phyloP scores from a whole-genome alignment of 1,284 basidiomycete species.

The Meira nashicola region DNA sequence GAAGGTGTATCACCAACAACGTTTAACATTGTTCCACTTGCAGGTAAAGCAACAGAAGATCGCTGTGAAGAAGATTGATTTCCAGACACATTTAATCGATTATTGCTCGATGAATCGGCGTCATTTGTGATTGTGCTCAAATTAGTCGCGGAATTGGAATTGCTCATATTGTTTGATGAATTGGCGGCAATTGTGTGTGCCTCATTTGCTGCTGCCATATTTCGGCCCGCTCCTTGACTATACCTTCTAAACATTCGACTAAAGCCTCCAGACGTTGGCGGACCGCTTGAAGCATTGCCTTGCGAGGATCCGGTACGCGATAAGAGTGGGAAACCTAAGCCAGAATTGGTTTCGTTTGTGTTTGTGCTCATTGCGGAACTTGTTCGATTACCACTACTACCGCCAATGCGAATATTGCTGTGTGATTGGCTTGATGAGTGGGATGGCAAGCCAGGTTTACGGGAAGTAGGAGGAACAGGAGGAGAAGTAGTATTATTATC shows the following conservation, averaged over 20 bases:
- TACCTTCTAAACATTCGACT: slow-evolving; percentile 44
- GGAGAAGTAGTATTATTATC: neutral
- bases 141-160: neutral
- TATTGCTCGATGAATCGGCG: slow-evolving; percentile 4
- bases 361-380: neutral
- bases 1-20: slow-evolving; percentile 14
- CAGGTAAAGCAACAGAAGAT: slow-evolving; percentile 12
- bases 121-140: neutral
- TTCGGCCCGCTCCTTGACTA: slow-evolving; percentile 26
- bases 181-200: slow-evolving; percentile 19
- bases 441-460: neutral
- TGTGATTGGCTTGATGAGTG: too few species aligned
- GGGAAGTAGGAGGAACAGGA: neutral
- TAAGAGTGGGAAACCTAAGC: neutral
- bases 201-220: slow-evolving; percentile 13
- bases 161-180: slow-evolving; percentile 16
- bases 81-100: slow-evolving; percentile 7
- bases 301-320: neutral
- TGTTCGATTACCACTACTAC: neutral
- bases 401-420: too few species aligned
- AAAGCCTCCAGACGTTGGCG: slow-evolving; percentile 15
- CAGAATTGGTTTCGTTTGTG: neutral
- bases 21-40: slow-evolving; percentile 6
- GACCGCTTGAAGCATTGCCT: neutral
- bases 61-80: slow-evolving; percentile 9